These are phyloP conservation scores for Allium fistulosum DNA, from an alignment of 106 monocot genomes.

Conservation along the genomic window DNA sequence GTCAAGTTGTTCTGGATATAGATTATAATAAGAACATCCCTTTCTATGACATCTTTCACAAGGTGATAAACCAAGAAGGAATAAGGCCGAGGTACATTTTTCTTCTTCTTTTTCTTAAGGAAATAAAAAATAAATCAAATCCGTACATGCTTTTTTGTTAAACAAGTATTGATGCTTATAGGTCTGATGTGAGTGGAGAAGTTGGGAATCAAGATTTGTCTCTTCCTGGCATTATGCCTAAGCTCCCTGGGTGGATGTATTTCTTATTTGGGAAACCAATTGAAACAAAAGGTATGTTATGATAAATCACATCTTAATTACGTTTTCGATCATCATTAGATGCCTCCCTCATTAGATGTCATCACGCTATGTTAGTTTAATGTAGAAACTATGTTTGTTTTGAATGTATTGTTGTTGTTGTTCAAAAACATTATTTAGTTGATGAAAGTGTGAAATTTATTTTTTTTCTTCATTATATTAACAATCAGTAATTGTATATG, in stretches of 20 bases:
- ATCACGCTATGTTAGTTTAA: not conserved
- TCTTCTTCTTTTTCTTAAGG: not conserved
- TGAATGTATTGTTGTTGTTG: too few species aligned
- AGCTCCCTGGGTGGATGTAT: slow-evolving; percentile 72
- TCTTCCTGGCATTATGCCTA: slow-evolving; percentile 40
- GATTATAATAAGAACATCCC: slow-evolving; percentile 60
- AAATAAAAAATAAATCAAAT: too few species aligned
- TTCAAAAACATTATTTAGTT: too few species aligned
- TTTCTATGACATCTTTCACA: slow-evolving; percentile 30
- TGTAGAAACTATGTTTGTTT: not conserved
- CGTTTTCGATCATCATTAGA: too few species aligned
- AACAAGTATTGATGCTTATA: slow-evolving; percentile 6
- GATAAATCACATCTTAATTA: too few species aligned
- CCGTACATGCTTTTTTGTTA: too few species aligned
- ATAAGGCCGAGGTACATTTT: slow-evolving; percentile 47
- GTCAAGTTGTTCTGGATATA: slow-evolving; percentile 60
- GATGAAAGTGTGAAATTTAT: too few species aligned
- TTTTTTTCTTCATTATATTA: too few species aligned
- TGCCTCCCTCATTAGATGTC: too few species aligned
- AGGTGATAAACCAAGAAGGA: slow-evolving; percentile 36
- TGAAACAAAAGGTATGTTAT: slow-evolving; percentile 41
- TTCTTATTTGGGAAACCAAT: slow-evolving; percentile 76
- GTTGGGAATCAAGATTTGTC: slow-evolving; percentile 47
- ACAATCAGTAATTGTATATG: too few species aligned
- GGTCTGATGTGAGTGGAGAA: slow-evolving; percentile 39